Conservation (phyloP, 352 stramenopile species). For the Phytophthora pisi region DNA sequence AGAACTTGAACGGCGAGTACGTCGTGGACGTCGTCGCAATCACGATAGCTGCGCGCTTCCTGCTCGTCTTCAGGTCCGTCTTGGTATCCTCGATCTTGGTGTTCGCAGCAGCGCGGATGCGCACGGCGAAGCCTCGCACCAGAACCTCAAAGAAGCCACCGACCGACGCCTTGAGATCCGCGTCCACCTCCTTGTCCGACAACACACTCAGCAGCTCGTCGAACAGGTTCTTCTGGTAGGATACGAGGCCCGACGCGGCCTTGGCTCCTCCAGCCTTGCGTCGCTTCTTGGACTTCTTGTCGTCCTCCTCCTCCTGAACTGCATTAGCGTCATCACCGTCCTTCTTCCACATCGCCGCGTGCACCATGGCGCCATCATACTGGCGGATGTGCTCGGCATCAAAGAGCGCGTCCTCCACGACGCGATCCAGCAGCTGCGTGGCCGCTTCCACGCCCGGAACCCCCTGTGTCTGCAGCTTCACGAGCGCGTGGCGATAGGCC, state of each 20-base stretch:
- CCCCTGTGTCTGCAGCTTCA: constrained; percentile 24
- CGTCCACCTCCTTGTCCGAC: constrained; percentile 36
- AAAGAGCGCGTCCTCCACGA: constrained; percentile 79
- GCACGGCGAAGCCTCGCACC: constrained; percentile 55
- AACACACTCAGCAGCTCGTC: constrained; percentile 70
- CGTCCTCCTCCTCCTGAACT: constrained; percentile 15
- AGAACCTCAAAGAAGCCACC: constrained; percentile 71
- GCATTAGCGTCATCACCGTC: constrained; percentile 1
- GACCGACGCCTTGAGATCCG: constrained; percentile 51
- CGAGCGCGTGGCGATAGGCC: constrained; percentile 55
- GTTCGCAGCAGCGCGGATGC: constrained; percentile 65
- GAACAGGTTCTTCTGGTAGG: constrained; percentile 84
- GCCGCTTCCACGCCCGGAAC: constrained; percentile 19
- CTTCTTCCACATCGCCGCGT: constrained; percentile 39
- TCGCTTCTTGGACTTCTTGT: constrained; percentile 47
- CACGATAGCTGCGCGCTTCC: constrained; percentile 75
- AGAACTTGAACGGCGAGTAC: constrained; percentile 89
- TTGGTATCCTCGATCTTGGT: constrained; percentile 80
- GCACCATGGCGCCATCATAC: constrained; percentile 67
- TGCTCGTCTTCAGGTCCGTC: constrained; percentile 71
- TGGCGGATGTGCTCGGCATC: constrained; percentile 77
- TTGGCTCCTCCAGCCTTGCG: constrained; percentile 42
- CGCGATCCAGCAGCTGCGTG: constrained; percentile 52
- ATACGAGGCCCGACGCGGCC: constrained; percentile 50
- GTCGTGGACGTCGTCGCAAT: constrained; percentile 76